Evolutionary conservation across 2,329 filamentous ascomycete genomes (phyloP).

Genomic region (Fusarium sterilihyphosum): DNA sequence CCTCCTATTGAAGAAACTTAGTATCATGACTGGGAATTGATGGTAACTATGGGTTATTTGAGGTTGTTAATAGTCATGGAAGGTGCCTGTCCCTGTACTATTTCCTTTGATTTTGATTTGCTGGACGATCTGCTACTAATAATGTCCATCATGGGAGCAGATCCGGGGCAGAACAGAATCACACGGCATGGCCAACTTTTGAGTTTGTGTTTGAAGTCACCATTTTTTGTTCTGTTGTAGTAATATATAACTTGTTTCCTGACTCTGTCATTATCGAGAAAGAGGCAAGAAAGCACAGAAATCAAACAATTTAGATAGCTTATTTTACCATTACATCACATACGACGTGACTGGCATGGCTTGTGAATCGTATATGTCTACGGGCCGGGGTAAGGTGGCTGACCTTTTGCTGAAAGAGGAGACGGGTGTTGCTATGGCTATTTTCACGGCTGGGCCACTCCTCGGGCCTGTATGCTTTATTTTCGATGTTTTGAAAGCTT

Average conservation of each 20-base stretch:
- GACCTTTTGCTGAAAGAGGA: neutral
- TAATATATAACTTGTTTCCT: rapidly evolving
- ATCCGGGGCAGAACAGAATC: neutral
- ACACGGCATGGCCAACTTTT: neutral
- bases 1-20: rapidly evolving
- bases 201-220: rapidly evolving
- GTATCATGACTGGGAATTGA: rapidly evolving
- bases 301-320: too few relatives aligned
- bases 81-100: too few relatives aligned
- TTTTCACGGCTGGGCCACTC: neutral
- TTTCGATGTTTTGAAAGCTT: rapidly evolving
- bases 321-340: neutral
- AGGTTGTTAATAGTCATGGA: neutral
- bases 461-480: neutral
- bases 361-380: neutral
- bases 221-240: rapidly evolving
- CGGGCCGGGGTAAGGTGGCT: neutral
- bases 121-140: neutral
- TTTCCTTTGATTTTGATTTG: neutral
- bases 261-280: rapidly evolving
- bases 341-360: neutral
- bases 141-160: neutral
- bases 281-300: neutral
- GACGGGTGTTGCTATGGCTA: neutral
- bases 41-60: rapidly evolving